Base-by-base conservation (phyloP, 108 stramenopile genomes). In the Aureococcus anophagefferens region DNA sequence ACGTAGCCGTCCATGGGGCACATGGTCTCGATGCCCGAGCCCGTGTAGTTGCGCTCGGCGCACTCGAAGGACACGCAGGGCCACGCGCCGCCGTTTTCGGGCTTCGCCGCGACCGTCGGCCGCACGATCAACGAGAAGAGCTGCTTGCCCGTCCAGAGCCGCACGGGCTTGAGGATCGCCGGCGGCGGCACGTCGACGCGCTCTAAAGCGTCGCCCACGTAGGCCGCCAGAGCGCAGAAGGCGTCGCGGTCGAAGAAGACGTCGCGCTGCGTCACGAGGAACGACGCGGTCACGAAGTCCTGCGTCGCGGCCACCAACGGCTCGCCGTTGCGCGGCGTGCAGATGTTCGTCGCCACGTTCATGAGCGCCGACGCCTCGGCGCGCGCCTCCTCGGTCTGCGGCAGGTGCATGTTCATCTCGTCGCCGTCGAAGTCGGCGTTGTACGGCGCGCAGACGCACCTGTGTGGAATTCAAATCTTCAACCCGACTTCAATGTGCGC, bases 341-440 rank as follows among this genome's bases (percentile, higher is more conserved):
- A 86, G 18, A 99, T 76, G 79, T 99, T 99, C 68, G 94, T 81
- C 74, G 90, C 88, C 36, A 99, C 94, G 21, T 88, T 90, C 97
- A 98, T 96, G 25, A 98, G 83, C 64, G 89, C 68, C 62, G 79
- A 81, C 11, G 98, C 98, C 80, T 98, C 98, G n/a, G 94, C 81
- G 59, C 94, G 80, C n/a, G 98, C 98, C 77, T 99, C 98, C 74
- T 97, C 96, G 17, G 96, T 99, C 81, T 99, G 98, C 21, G 98
- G 98, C 29, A 97, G 74, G 82, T 99, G 98, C 91, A 99, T 88
- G 76, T 99, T 97, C 96, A 98, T 98, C 82, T 99, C 98, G 79
- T 99, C 98, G 59, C 98, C 98, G 80, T 99, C 96, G 75, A 99
- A 99, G 76, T 99, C 98, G 37, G 94, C 96, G 76, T 97, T 97